Evolutionary conservation across 345 rosid genomes (phyloP).

Genomic region (Aquilaria yunnanensis): DNA sequence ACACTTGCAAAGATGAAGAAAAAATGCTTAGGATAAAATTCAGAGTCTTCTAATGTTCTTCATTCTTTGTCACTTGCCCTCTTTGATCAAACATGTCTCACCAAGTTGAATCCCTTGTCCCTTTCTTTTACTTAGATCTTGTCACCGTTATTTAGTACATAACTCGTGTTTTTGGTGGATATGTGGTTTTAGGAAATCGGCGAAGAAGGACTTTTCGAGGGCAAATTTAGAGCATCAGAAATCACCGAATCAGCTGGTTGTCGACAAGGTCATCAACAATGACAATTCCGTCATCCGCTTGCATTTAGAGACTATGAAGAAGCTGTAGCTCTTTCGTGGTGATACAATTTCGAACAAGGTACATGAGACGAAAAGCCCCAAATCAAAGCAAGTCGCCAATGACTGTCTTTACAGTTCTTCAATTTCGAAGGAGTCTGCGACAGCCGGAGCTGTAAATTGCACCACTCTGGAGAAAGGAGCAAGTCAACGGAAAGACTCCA

Average conservation of each 20-base stretch:
- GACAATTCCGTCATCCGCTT: slow-evolving; percentile 66
- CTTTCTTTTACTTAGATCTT: not conserved
- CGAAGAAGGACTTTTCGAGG: slow-evolving; percentile 48
- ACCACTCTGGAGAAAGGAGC: too few relatives aligned
- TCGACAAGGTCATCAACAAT: slow-evolving; percentile 63
- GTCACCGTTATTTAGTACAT: not conserved
- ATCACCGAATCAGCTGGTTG: slow-evolving; percentile 55
- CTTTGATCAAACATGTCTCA: slow-evolving; percentile 20
- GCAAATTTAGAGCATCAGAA: slow-evolving; percentile 71
- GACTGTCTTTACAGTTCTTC: too few relatives aligned
- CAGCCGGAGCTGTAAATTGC: too few relatives aligned
- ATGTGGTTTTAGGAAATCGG: slow-evolving; percentile 32
- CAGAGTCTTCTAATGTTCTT: too few relatives aligned
- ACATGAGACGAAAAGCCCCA: not conserved
- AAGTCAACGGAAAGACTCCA: slow-evolving; percentile 11
- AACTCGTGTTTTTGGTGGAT: not conserved
- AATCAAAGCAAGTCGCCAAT: too few relatives aligned
- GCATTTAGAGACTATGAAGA: slow-evolving; percentile 71
- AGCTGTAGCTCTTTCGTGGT: slow-evolving; percentile 65
- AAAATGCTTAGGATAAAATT: too few relatives aligned
- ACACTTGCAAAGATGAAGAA: too few relatives aligned
- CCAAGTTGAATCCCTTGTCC: slow-evolving; percentile 25
- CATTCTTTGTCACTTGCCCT: not conserved
- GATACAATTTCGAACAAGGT: slow-evolving; percentile 70
- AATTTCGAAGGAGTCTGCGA: too few relatives aligned